phyloP scores from a whole-genome alignment of 2,329 filamentous ascomycete genomes.

The Ceratocystiopsis sp. region DNA sequence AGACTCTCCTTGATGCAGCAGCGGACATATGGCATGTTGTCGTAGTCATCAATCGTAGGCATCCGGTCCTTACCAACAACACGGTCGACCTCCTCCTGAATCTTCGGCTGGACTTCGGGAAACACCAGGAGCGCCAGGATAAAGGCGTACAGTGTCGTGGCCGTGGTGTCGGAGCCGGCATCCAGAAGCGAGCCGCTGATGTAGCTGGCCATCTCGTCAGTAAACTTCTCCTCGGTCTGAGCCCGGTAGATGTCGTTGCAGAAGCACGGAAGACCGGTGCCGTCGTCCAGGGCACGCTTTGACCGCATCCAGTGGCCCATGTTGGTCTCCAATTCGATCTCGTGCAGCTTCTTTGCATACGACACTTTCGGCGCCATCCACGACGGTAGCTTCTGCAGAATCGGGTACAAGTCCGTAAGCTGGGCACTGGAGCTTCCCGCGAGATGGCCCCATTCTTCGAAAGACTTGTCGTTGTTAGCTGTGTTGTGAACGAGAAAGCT shows the following conservation, averaged over 20 bases:
- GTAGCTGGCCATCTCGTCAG: constrained; percentile 15
- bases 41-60: constrained; percentile 20
- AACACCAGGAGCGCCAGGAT: constrained; percentile 24
- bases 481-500: neutral
- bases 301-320: constrained; percentile 22
- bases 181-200: constrained; percentile 20
- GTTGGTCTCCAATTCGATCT: constrained; percentile 23
- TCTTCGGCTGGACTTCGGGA: constrained; percentile 22
- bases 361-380: constrained; percentile 21
- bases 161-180: constrained; percentile 26
- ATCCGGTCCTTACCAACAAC: constrained; percentile 21
- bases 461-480: neutral
- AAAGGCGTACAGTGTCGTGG: constrained; percentile 21
- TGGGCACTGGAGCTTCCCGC: constrained; percentile 1
- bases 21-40: constrained; percentile 23
- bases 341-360: constrained; percentile 24
- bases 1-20: constrained; percentile 26
- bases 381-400: constrained; percentile 23
- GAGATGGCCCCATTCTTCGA: neutral
- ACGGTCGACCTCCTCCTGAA: constrained; percentile 23
- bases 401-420: constrained; percentile 2
- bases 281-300: constrained; percentile 17
- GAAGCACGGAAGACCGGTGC: constrained; percentile 12
- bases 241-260: constrained; percentile 1
- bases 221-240: constrained; percentile 12